Evolutionary conservation across 2,329 filamentous ascomycete species (phyloP).

Genomic region (Aureobasidium musti): DNA sequence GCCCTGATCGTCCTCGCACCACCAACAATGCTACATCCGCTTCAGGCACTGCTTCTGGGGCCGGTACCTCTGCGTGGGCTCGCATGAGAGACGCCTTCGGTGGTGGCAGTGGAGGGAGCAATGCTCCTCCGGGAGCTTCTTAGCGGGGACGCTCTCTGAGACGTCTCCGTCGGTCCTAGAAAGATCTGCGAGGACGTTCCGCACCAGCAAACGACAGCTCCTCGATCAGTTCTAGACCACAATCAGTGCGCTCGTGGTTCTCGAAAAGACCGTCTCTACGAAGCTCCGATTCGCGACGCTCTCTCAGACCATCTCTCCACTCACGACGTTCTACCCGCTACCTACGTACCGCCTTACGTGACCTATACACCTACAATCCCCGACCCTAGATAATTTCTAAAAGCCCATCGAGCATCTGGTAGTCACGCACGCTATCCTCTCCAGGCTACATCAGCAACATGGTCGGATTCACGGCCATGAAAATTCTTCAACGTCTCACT

Average conservation of each 20-base stretch:
- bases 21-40: conserved; percentile 10
- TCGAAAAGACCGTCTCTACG: not conserved
- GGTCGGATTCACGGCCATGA: not conserved
- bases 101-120: conserved; percentile 24
- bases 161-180: conserved; percentile 1
- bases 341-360: not conserved
- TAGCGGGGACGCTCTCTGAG: conserved; percentile 18
- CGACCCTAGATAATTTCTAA: not conserved
- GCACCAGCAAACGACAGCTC: not conserved
- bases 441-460: not conserved
- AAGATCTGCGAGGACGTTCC: not conserved
- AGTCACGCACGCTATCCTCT: not conserved
- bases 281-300: not conserved
- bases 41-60: conserved; percentile 29
- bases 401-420: not conserved
- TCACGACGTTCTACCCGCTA: not conserved
- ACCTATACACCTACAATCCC: not conserved
- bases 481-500: too few species aligned
- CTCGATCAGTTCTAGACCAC: not conserved
- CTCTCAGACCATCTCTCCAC: not conserved
- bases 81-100: conserved; percentile 42
- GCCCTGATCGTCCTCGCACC: conserved; percentile 30
- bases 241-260: not conserved
- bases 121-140: conserved; percentile 16
- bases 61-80: conserved; percentile 34